phyloP scores from a whole-genome alignment of 805 yeast genomes.

The Saccharomycopsis amapae region DNA sequence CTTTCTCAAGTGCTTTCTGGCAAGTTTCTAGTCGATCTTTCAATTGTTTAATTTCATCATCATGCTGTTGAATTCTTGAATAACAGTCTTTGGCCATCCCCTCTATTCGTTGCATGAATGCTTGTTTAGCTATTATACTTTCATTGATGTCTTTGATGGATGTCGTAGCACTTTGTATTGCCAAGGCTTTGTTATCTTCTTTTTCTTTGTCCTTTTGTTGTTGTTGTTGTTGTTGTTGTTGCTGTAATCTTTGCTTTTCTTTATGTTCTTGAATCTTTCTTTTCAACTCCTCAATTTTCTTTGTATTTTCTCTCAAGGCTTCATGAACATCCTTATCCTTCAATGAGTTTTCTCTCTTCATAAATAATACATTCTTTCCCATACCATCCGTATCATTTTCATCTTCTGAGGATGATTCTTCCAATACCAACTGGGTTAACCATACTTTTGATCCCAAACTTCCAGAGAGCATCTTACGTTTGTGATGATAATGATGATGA shows the following conservation, averaged over 20 bases:
- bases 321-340: neutral
- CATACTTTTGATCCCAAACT: slow-evolving; percentile 9
- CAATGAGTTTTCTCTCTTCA: slow-evolving; percentile 1
- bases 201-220: neutral
- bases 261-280: neutral
- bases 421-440: slow-evolving; percentile 10
- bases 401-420: slow-evolving; percentile 6
- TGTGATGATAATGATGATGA: too few relatives aligned
- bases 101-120: too few relatives aligned
- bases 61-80: too few relatives aligned
- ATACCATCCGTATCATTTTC: slow-evolving; percentile 5
- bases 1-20: too few relatives aligned
- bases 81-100: too few relatives aligned
- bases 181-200: too few relatives aligned
- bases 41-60: too few relatives aligned
- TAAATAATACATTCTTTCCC: slow-evolving; percentile 1
- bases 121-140: too few relatives aligned
- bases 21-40: too few relatives aligned
- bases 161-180: too few relatives aligned
- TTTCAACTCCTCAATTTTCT: neutral
- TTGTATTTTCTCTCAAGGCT: neutral
- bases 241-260: neutral
- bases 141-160: too few relatives aligned
- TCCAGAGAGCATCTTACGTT: neutral
- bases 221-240: neutral